A percentile compares a stretch with the other conserved stretches of the same genome.
Evolutionary conservation across 331 rosid species (phyloP).

Genomic region (Stylosanthes scabra): DNA sequence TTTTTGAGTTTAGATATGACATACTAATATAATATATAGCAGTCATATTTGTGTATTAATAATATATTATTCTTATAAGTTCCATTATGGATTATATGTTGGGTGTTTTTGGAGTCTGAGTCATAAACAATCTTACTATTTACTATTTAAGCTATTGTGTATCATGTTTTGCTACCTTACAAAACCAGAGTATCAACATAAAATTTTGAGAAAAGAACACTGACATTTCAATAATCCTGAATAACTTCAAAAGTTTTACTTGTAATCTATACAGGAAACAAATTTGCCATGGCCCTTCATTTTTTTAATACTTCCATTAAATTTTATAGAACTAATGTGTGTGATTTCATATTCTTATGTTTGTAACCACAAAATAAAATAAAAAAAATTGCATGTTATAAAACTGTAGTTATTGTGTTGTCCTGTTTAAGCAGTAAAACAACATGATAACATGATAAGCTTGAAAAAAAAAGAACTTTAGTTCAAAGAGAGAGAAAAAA

Average conservation of each 20-base stretch:
- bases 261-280: neutral
- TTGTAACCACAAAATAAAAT: neutral
- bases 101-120: conserved; percentile 50
- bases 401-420: neutral
- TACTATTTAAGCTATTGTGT: neutral
- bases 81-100: conserved; percentile 16
- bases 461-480: conserved; percentile 1
- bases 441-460: neutral
- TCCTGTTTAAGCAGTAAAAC: neutral
- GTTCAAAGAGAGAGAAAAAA: conserved; percentile 14
- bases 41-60: conserved; percentile 4
- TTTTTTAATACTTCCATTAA: conserved; percentile 1
- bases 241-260: neutral
- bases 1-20: conserved; percentile 9
- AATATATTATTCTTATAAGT: conserved; percentile 5
- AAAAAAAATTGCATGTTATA: neutral
- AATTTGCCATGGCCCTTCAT: conserved; percentile 1
- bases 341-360: neutral
- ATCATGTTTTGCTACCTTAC: conserved; percentile 18
- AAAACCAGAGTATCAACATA: neutral
- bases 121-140: conserved; percentile 37
- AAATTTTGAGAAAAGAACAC: neutral
- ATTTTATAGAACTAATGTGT: neutral
- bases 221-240: neutral
- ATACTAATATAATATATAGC: neutral